phyloP scores from a whole-genome alignment of 345 rosid species.

The Eutrema heterophyllum region DNA sequence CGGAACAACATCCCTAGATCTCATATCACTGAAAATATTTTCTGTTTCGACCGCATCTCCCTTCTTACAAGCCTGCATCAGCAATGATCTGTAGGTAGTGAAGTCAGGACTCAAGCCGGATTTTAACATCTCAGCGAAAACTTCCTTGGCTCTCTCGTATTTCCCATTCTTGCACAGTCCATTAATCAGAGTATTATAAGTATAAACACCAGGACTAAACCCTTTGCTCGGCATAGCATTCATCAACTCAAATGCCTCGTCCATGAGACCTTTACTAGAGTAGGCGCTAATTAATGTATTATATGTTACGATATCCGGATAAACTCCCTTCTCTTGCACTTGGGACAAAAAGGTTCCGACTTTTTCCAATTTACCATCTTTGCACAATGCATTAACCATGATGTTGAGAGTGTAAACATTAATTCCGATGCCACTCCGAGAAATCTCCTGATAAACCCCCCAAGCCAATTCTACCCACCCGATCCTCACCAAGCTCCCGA shows the following conservation, averaged over 20 bases:
- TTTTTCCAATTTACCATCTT: slow-evolving; percentile 50
- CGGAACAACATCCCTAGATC: slow-evolving; percentile 38
- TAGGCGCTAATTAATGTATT: slow-evolving; percentile 68
- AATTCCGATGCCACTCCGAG: slow-evolving; percentile 29
- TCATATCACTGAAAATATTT: slow-evolving; percentile 53
- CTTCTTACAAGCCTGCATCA: slow-evolving; percentile 60
- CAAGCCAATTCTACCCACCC: slow-evolving; percentile 66
- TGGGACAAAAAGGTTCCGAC: slow-evolving; percentile 40
- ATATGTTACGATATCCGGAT: slow-evolving; percentile 61
- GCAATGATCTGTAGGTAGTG: slow-evolving; percentile 60
- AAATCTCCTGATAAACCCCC: slow-evolving; percentile 44
- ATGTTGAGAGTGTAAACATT: slow-evolving; percentile 61
- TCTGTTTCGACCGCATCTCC: slow-evolving; percentile 47
- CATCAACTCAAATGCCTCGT: slow-evolving; percentile 63
- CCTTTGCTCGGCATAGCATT: slow-evolving; percentile 54
- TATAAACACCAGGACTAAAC: slow-evolving; percentile 55
- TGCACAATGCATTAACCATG: slow-evolving; percentile 86
- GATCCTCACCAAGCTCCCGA: slow-evolving; percentile 62
- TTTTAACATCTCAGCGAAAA: slow-evolving; percentile 52
- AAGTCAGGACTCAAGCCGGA: slow-evolving; percentile 62
- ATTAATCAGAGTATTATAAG: slow-evolving; percentile 59
- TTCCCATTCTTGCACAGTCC: slow-evolving; percentile 60
- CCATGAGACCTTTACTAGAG: slow-evolving; percentile 52
- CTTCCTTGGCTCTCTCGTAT: slow-evolving; percentile 50
- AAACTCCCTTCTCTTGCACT: slow-evolving; percentile 54